Conservation (phyloP, 495 filamentous ascomycete species). For the Jackrogersella minutella region DNA sequence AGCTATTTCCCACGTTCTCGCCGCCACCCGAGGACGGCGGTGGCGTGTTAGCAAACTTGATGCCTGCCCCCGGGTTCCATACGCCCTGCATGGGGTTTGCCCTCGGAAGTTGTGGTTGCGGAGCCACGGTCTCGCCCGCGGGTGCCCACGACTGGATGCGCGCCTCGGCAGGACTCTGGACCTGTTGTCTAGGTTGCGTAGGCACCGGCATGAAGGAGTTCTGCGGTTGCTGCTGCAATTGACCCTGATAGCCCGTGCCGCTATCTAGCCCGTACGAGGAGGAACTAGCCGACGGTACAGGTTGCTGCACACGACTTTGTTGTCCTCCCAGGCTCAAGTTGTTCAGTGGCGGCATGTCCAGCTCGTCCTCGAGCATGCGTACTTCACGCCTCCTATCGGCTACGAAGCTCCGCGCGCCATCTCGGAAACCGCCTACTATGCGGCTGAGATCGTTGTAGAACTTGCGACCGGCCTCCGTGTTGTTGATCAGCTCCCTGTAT, state of each 20-base stretch:
- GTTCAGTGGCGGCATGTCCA: conserved; percentile 59
- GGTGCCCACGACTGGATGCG: conserved; percentile 59
- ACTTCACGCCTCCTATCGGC: conserved; percentile 84
- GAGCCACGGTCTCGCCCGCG: conserved; percentile 53
- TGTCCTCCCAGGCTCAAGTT: conserved; percentile 50
- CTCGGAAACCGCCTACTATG: conserved; percentile 76
- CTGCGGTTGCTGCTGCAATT: conserved; percentile 24
- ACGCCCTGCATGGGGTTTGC: conserved; percentile 62
- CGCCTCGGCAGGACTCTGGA: conserved; percentile 49
- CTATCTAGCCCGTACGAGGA: conserved; percentile 10
- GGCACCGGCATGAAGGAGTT: conserved; percentile 26
- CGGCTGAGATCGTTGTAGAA: conserved; percentile 96
- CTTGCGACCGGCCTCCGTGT: conserved; percentile 87
- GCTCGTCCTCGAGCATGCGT: conserved; percentile 71
- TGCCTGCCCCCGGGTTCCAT: conserved; percentile 82
- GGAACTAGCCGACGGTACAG: not conserved
- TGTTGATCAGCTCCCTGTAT: conserved; percentile 92
- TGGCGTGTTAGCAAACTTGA: conserved; percentile 66
- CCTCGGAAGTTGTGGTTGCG: conserved; percentile 60
- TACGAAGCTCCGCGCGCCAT: conserved; percentile 79
- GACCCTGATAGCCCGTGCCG: conserved; percentile 13
- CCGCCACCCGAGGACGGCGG: conserved; percentile 15
- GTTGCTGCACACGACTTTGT: conserved; percentile 23
- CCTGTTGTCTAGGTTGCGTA: conserved; percentile 45
- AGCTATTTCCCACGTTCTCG: conserved; percentile 1